Percentiles rank a stretch among this genome's conserved stretches.
Conservation (phyloP, 2,329 filamentous ascomycete species). For the Calonectria pteridis region DNA sequence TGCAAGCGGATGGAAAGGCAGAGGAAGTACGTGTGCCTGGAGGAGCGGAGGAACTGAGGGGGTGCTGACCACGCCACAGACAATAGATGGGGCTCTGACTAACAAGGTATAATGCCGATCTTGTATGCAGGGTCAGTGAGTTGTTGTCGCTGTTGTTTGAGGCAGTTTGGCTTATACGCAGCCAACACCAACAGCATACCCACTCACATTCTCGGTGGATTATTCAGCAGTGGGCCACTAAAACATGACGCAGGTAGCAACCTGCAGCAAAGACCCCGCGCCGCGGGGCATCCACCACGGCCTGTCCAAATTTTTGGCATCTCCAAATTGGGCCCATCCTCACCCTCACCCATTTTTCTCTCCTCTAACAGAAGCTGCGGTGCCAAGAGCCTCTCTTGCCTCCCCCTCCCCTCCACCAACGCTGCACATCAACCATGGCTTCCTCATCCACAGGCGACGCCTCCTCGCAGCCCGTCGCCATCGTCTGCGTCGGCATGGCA, state of each 20-base stretch:
- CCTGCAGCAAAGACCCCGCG: conserved; percentile 42
- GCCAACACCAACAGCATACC: neutral
- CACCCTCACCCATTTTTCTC: conserved; percentile 4
- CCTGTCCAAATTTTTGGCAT: conserved; percentile 39
- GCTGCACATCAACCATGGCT: conserved; percentile 44
- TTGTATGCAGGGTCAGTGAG: neutral
- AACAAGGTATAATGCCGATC: neutral
- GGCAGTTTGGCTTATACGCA: neutral
- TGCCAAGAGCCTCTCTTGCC: neutral
- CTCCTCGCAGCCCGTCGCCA: conserved; percentile 73
- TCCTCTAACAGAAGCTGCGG: neutral
- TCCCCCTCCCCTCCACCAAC: neutral
- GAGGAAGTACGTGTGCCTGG: no score
- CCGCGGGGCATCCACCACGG: conserved; percentile 42
- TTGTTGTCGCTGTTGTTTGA: neutral
- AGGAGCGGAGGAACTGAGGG: neutral
- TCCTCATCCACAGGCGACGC: conserved; percentile 48
- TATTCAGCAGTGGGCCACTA: conserved; percentile 8
- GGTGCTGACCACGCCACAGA: neutral
- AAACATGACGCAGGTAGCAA: conserved; percentile 14
- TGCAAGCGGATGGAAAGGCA: neutral
- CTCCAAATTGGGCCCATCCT: conserved; percentile 38
- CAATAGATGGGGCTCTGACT: neutral
- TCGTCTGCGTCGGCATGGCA: conserved; percentile 98
- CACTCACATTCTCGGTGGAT: neutral